Conservation (phyloP, 345 rosid genomes). For the Turnera subulata region DNA sequence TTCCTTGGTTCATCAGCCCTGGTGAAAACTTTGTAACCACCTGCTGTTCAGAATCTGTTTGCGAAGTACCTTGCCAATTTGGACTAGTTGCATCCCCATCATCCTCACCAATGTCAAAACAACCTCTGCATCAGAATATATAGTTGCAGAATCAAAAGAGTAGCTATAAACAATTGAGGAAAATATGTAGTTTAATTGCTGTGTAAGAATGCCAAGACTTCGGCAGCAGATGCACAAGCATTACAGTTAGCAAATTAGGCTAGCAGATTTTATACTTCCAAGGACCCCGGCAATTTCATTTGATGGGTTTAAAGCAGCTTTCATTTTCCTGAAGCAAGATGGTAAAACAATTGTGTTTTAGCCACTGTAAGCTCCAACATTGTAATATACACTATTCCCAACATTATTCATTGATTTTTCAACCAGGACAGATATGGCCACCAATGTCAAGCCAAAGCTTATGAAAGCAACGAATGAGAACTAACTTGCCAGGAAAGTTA, state of each 20-base stretch:
- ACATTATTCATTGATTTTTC: no score
- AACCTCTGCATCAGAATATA: constrained; percentile 57
- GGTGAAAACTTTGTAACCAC: constrained; percentile 33
- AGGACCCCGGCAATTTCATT: not conserved
- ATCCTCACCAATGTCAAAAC: constrained; percentile 75
- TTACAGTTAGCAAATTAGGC: not conserved
- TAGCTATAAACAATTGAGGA: not conserved
- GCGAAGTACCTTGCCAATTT: constrained; percentile 40
- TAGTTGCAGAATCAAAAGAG: not conserved
- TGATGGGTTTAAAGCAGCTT: no score
- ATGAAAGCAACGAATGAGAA: no score
- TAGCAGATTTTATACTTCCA: constrained; percentile 1
- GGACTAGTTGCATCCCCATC: constrained; percentile 58
- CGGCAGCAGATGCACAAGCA: constrained; percentile 1
- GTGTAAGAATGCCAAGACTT: not conserved
- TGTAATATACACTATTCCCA: no score
- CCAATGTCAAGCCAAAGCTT: no score
- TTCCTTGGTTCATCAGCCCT: constrained; percentile 34
- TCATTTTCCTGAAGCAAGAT: no score
- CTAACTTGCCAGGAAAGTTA: no score
- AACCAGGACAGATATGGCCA: no score
- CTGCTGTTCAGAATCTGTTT: constrained; percentile 45
- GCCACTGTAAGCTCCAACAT: no score
- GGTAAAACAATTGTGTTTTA: no score
- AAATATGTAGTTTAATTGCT: not conserved